Conservation (phyloP, 2,329 filamentous ascomycete species). For the Colletotrichum sidae region DNA sequence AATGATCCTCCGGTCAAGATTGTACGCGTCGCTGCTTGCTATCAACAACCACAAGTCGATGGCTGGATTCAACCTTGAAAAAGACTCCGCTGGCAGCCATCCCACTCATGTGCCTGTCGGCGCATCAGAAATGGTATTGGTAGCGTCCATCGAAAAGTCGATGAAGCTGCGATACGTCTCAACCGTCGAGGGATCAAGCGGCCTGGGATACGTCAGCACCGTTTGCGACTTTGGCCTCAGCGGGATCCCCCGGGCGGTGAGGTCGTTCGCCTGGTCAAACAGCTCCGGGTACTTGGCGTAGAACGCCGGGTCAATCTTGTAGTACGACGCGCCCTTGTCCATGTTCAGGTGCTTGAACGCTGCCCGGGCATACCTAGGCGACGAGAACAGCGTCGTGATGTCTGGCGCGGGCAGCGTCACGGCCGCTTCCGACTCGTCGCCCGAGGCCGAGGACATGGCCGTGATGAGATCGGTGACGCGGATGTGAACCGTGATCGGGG, state of each 20-base stretch:
- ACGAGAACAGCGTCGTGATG: constrained; percentile 40
- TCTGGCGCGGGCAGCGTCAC: constrained; percentile 42
- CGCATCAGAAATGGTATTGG: constrained; percentile 38
- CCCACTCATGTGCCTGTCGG: too few relatives aligned
- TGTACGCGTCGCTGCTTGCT: too few relatives aligned
- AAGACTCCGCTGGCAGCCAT: too few relatives aligned
- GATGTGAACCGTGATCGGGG: constrained; percentile 43
- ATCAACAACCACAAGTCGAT: too few relatives aligned
- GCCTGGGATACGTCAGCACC: constrained; percentile 45
- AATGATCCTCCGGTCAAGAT: too few relatives aligned
- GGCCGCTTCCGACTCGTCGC: constrained; percentile 7
- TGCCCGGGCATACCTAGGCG: constrained; percentile 40
- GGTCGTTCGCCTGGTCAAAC: constrained; percentile 41
- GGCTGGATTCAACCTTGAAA: too few relatives aligned
- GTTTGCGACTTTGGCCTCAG: constrained; percentile 40
- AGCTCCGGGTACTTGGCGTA: constrained; percentile 48
- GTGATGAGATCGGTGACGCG: constrained; percentile 46
- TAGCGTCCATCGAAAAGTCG: constrained; percentile 45
- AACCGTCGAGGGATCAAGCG: constrained; percentile 42
- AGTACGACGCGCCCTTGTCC: constrained; percentile 46
- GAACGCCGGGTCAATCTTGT: constrained; percentile 49
- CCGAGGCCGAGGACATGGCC: constrained; percentile 19
- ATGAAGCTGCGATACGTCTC: constrained; percentile 49
- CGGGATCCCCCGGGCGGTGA: constrained; percentile 45
- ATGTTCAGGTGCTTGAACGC: constrained; percentile 46